These are phyloP conservation scores for Pseudogymnoascus sp. DNA, from an alignment of 2,329 filamentous ascomycete genomes.

Conservation along the genomic window DNA sequence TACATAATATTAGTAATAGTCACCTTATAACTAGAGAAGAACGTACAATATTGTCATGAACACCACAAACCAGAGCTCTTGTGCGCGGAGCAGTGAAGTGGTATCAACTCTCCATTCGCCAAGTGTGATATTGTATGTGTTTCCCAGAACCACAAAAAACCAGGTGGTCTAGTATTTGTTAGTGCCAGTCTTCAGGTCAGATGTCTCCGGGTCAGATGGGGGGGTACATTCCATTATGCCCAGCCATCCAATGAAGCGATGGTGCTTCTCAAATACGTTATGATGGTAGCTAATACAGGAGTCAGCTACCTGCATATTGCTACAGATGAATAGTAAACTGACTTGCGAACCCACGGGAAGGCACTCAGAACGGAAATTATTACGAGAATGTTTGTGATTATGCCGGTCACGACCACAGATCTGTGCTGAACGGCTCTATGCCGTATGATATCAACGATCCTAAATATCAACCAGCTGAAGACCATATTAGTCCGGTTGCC, in stretches of 20 bases:
- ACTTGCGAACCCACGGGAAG: conserved; percentile 37
- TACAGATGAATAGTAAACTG: conserved; percentile 19
- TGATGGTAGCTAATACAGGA: conserved; percentile 31
- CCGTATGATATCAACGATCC: conserved; percentile 33
- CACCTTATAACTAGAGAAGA: neutral
- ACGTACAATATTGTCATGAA: conserved; percentile 36
- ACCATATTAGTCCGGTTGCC: conserved; percentile 13
- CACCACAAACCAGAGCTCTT: conserved; percentile 36
- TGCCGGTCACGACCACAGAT: conserved; percentile 33
- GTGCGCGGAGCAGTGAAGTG: conserved; percentile 30
- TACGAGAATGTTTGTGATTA: conserved; percentile 33
- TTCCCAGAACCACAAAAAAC: conserved; percentile 34
- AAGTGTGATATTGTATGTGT: conserved; percentile 32
- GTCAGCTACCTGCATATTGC: conserved; percentile 14
- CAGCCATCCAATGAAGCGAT: conserved; percentile 38
- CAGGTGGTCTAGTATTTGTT: conserved; percentile 29
- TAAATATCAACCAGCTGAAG: conserved; percentile 34
- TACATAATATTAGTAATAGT: conserved; percentile 21
- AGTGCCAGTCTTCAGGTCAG: conserved; percentile 8
- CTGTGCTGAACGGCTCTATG: conserved; percentile 29
- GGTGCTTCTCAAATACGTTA: conserved; percentile 36
- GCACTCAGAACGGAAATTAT: conserved; percentile 35
- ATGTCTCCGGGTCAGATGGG: neutral
- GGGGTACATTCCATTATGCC: conserved; percentile 30
- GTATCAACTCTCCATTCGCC: conserved; percentile 31